Conservation (phyloP, 208 protist genomes). For the Leishmania amazonensis region DNA sequence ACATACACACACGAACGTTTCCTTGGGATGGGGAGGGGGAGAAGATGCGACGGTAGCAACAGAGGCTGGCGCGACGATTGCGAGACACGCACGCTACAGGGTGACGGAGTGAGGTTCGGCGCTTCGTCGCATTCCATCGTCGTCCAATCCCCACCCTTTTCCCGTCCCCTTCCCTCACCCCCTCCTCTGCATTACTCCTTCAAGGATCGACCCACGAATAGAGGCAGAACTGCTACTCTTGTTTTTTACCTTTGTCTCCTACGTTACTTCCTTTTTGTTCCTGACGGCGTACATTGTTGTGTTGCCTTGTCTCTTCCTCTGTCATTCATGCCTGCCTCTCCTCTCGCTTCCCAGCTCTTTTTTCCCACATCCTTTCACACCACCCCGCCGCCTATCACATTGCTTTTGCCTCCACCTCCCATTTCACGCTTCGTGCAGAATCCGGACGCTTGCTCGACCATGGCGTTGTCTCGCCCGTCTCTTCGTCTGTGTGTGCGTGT, state of each 20-base stretch:
- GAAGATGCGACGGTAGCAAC: constrained; percentile 5
- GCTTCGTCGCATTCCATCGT: not conserved
- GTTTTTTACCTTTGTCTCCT: not conserved
- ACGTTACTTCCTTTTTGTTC: not conserved
- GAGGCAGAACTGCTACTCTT: constrained; percentile 2
- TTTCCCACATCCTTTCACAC: not conserved
- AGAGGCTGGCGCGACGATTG: constrained; percentile 8
- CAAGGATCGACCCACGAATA: not conserved
- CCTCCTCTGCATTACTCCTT: not conserved
- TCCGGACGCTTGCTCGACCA: not conserved
- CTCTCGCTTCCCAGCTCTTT: not conserved
- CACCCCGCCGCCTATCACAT: not conserved
- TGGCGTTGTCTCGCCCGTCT: not conserved
- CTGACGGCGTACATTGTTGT: not conserved
- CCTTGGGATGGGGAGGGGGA: not conserved
- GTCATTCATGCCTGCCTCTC: not conserved
- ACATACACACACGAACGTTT: not conserved
- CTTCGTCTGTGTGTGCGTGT: not conserved
- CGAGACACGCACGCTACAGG: constrained; percentile 2
- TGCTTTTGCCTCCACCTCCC: not conserved
- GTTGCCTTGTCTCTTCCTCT: not conserved
- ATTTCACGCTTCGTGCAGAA: not conserved
- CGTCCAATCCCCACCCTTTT: not conserved
- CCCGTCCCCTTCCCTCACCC: not conserved
- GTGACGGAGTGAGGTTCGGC: not conserved